A percentile compares a stretch with the other conserved stretches of the same genome.
Conservation (phyloP, 441 rosid species). For the Omphalea diandra region DNA sequence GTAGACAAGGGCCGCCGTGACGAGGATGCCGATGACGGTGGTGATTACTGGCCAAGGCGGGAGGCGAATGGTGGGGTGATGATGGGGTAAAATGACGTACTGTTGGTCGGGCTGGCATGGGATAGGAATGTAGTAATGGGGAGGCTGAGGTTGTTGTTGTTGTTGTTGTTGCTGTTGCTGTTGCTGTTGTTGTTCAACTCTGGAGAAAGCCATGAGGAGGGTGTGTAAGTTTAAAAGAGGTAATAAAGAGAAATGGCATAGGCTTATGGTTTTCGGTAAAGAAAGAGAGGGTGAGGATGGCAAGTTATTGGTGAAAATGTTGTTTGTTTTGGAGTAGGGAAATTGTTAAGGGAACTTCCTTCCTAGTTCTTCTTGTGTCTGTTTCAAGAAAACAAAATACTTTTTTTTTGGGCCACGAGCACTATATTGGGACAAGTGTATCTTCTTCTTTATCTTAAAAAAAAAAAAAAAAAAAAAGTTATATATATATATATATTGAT, state of each 20-base stretch:
- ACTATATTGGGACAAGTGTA: neutral
- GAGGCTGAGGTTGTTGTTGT: no score
- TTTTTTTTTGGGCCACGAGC: neutral
- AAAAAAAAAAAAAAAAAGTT: no score
- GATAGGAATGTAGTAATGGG: conserved; percentile 37
- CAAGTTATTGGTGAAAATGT: no score
- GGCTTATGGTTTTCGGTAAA: no score
- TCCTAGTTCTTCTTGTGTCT: conserved; percentile 1
- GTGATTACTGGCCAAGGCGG: conserved; percentile 26
- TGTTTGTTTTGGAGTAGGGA: conserved; percentile 8
- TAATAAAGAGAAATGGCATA: no score
- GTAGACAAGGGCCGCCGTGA: conserved; percentile 40
- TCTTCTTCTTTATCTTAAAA: no score
- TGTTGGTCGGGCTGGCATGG: conserved; percentile 31
- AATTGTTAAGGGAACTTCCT: conserved; percentile 16
- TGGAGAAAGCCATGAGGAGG: conserved; percentile 34
- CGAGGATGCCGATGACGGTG: conserved; percentile 33
- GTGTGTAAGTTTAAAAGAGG: no score
- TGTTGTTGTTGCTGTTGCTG: conserved; percentile 26
- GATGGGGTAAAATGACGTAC: conserved; percentile 29
- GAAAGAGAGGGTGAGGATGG: no score
- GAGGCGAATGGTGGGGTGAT: neutral
- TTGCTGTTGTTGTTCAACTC: conserved; percentile 24
- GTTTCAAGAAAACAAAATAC: neutral
- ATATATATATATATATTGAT: no score